Conservation (phyloP, 2,329 filamentous ascomycete species). For the Bipolaris bicolor region DNA sequence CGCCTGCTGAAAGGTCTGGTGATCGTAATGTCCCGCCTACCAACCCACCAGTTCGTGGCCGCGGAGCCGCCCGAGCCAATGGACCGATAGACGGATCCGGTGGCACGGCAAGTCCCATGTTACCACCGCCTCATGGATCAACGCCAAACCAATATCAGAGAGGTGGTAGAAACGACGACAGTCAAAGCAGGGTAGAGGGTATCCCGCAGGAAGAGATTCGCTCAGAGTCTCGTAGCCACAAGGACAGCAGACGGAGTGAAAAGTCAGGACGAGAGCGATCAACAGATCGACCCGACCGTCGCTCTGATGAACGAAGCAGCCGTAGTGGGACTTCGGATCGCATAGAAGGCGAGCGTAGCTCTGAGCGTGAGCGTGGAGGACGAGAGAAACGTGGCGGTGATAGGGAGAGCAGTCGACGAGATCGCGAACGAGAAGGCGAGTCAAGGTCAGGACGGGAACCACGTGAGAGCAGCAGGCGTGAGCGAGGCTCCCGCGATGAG, state of each 20-base stretch:
- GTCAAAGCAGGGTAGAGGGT: conserved; percentile 25
- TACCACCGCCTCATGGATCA: conserved; percentile 32
- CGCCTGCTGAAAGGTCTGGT: conserved; percentile 29
- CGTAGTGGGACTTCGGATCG: conserved; percentile 28
- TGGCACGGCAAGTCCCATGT: conserved; percentile 28
- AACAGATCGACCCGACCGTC: conserved; percentile 32
- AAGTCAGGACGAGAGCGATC: conserved; percentile 38
- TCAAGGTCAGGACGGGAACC: conserved; percentile 20
- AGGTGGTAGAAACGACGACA: conserved; percentile 26
- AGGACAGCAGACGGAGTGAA: conserved; percentile 38
- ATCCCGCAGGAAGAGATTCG: conserved; percentile 32
- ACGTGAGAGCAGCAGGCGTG: conserved; percentile 30
- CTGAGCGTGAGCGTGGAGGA: conserved; percentile 35
- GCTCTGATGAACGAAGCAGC: conserved; percentile 34
- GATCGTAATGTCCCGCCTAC: conserved; percentile 20
- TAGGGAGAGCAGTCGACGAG: conserved; percentile 29
- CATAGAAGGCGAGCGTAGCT: conserved; percentile 30
- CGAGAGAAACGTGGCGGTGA: conserved; percentile 38
- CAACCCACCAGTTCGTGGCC: conserved; percentile 40
- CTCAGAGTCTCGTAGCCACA: conserved; percentile 36
- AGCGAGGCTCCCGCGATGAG: conserved; percentile 33
- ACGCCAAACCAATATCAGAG: conserved; percentile 33
- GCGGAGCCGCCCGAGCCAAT: conserved; percentile 38
- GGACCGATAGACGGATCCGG: conserved; percentile 25
- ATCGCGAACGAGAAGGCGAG: conserved; percentile 20